Conservation (phyloP, 345 rosid species). For the Schrenkiella parvula region DNA sequence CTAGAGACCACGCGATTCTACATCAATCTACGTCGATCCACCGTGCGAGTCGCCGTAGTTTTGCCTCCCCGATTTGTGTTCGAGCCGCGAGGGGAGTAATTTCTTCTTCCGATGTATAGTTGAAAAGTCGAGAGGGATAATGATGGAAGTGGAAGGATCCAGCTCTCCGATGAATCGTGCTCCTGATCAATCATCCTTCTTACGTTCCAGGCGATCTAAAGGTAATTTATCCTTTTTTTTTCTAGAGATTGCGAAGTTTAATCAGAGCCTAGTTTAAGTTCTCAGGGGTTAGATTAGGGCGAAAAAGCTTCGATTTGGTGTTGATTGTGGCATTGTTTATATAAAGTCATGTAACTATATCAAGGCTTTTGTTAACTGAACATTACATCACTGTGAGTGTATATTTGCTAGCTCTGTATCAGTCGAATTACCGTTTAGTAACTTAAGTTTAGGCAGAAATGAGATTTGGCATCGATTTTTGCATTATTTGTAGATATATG, state of each 20-base stretch:
- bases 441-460: constrained; percentile 19
- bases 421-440: too few relatives aligned
- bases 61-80: not conserved
- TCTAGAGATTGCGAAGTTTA: not conserved
- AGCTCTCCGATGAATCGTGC: constrained; percentile 26
- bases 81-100: not conserved
- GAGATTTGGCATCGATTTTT: not conserved
- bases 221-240: constrained; percentile 26
- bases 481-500: not conserved
- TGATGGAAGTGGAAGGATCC: constrained; percentile 45
- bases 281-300: not conserved
- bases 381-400: not conserved
- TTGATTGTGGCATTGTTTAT: not conserved
- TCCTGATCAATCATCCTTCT: constrained; percentile 22
- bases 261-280: not conserved
- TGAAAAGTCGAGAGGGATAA: constrained; percentile 17
- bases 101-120: not conserved
- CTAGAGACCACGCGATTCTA: not conserved
- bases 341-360: not conserved
- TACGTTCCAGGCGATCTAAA: constrained; percentile 36
- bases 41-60: constrained; percentile 1
- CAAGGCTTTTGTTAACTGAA: not conserved
- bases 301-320: not conserved
- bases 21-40: constrained; percentile 9
- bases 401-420: constrained; percentile 42